These are phyloP conservation scores for Calonectria hongkongensis DNA, from an alignment of 2,329 filamentous ascomycete genomes.

Conservation along the genomic window DNA sequence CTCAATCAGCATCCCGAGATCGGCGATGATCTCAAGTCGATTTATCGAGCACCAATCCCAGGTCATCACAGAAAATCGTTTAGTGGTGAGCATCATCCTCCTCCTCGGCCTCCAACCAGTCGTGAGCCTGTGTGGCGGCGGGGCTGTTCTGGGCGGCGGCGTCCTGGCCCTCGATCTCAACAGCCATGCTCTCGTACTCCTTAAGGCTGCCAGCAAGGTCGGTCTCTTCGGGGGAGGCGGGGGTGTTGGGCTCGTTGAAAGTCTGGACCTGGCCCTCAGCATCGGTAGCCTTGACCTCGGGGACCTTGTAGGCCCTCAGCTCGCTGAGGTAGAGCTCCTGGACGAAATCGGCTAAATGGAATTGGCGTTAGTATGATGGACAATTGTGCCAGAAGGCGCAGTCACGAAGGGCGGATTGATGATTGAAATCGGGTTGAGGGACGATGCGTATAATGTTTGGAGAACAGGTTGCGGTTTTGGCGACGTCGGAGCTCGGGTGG, in stretches of 20 bases:
- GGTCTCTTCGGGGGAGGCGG: constrained; percentile 92
- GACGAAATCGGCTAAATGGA: constrained; percentile 89
- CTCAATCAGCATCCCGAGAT: constrained; percentile 40
- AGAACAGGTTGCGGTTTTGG: constrained; percentile 39
- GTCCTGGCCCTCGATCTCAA: constrained; percentile 94
- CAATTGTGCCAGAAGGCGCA: constrained; percentile 8
- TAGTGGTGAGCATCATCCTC: constrained; percentile 75
- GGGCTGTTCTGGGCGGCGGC: constrained; percentile 74
- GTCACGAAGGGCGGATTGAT: not conserved
- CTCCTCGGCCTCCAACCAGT: constrained; percentile 91
- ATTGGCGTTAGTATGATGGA: constrained; percentile 53
- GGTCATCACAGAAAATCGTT: constrained; percentile 44
- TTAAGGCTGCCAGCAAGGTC: constrained; percentile 94
- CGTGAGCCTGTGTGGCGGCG: constrained; percentile 74
- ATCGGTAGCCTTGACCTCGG: constrained; percentile 88
- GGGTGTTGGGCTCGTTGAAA: constrained; percentile 87
- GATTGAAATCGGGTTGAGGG: not conserved
- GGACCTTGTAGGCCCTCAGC: constrained; percentile 94
- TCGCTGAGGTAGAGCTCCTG: constrained; percentile 98
- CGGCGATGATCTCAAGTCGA: constrained; percentile 33
- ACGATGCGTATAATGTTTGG: constrained; percentile 14
- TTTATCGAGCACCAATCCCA: constrained; percentile 35
- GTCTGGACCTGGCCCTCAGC: constrained; percentile 93
- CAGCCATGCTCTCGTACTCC: constrained; percentile 94
- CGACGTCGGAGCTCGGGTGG: constrained; percentile 55